Conservation (phyloP, 2,329 filamentous ascomycete species). For the Verticillium nonalfalfae region DNA sequence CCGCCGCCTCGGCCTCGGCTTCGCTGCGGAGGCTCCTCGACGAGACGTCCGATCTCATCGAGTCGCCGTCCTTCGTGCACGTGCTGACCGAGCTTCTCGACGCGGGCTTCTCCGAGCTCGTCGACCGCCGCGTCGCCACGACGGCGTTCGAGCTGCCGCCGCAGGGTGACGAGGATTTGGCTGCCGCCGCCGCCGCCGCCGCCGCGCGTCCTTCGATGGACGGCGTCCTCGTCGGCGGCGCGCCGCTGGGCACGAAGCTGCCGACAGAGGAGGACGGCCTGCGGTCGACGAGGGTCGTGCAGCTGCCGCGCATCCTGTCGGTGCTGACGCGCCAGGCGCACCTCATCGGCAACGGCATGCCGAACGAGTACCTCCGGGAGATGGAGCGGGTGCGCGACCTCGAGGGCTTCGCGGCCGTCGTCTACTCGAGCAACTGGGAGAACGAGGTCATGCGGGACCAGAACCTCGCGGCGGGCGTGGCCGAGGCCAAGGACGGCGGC, state of each 20-base stretch:
- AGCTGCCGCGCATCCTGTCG: constrained; percentile 81
- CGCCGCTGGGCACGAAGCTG: constrained; percentile 72
- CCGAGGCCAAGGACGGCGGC: constrained; percentile 22
- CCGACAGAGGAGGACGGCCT: constrained; percentile 37
- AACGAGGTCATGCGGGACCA: constrained; percentile 50
- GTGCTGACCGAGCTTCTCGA: constrained; percentile 85
- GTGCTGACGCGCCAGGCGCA: constrained; percentile 89
- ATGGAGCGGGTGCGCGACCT: constrained; percentile 74
- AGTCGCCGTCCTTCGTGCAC: constrained; percentile 84
- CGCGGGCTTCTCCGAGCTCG: constrained; percentile 74
- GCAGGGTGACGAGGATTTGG: constrained; percentile 4
- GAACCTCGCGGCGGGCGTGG: constrained; percentile 29
- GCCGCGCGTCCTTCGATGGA: constrained; percentile 57
- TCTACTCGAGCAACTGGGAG: constrained; percentile 81
- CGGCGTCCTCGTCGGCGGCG: constrained; percentile 76
- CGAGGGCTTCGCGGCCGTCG: constrained; percentile 78
- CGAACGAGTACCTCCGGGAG: constrained; percentile 63
- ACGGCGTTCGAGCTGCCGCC: constrained; percentile 66
- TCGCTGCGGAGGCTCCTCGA: constrained; percentile 78
- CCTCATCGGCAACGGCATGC: constrained; percentile 73
- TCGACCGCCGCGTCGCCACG: constrained; percentile 74
- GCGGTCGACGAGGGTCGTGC: constrained; percentile 50
- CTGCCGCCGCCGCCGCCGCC: neutral
- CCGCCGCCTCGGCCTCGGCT: constrained; percentile 29
- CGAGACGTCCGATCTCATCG: constrained; percentile 91